phyloP scores from a whole-genome alignment of 1,139 yeast species.

The Diutina ranongensis region DNA sequence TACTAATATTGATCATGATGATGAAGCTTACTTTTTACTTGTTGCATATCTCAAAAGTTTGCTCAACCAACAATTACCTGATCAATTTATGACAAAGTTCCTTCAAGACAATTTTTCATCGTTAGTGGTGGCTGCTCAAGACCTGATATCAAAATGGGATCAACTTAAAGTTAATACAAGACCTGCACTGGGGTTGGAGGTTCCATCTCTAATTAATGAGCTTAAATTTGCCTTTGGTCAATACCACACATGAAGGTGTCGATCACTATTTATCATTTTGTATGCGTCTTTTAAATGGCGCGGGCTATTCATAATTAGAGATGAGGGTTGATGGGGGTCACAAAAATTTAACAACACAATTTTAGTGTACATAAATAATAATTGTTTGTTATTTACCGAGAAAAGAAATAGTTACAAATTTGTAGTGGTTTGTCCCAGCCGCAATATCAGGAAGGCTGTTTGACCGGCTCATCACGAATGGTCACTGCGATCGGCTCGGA shows the following conservation, averaged over 20 bases:
- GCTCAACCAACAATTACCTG: conserved; percentile 13
- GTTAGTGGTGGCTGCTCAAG: background rate
- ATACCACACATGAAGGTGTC: background rate
- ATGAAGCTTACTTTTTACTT: background rate
- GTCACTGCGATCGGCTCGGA: background rate
- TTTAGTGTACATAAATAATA: background rate
- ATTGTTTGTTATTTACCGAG: no score
- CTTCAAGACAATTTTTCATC: conserved; percentile 4
- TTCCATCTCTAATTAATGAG: conserved; percentile 28
- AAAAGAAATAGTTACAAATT: no score
- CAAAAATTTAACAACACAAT: no score
- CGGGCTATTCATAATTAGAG: no score
- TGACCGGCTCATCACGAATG: no score
- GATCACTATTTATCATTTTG: no score
- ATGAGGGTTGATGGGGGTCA: no score
- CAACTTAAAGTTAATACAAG: conserved; percentile 11
- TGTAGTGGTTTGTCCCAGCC: no score
- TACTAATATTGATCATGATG: background rate
- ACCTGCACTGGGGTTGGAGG: conserved; percentile 18
- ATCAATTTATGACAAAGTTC: conserved; percentile 21
- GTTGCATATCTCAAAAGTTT: conserved; percentile 15
- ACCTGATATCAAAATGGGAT: conserved; percentile 7
- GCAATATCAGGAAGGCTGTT: no score
- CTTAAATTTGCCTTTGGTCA: conserved; percentile 12
- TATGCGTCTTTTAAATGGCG: no score